Evolutionary conservation across 2,329 filamentous ascomycete genomes (phyloP).

Genomic region (Cadophora sp.): DNA sequence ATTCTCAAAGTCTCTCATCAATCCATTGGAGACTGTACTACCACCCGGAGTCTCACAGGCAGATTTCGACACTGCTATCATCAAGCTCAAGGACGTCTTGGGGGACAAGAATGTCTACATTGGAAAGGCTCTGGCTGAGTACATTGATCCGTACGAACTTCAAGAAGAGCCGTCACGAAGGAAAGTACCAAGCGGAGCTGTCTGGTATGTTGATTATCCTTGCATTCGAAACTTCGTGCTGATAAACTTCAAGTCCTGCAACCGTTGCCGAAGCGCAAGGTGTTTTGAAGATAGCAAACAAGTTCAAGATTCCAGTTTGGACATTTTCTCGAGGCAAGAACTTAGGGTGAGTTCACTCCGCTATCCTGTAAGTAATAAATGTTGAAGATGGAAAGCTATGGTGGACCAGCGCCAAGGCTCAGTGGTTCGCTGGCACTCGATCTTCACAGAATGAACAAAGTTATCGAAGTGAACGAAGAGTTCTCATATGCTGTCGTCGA

Average conservation of each 20-base stretch:
- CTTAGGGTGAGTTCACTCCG: background rate
- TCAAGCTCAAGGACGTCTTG: background rate
- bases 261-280: slow-evolving; percentile 44
- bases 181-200: background rate
- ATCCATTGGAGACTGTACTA: background rate
- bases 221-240: background rate
- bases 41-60: background rate
- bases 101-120: background rate
- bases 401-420: slow-evolving; percentile 25
- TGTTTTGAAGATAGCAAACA: slow-evolving; percentile 46
- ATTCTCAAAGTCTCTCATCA: background rate
- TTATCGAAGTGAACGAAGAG: slow-evolving; percentile 45
- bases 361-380: background rate
- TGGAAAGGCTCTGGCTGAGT: background rate
- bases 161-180: background rate
- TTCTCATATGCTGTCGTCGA: slow-evolving; percentile 47
- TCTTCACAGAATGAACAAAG: slow-evolving; percentile 46
- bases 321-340: slow-evolving; percentile 50
- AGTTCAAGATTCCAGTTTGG: slow-evolving; percentile 45
- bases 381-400: slow-evolving; percentile 15
- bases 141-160: background rate
- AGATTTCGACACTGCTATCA: background rate
- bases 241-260: slow-evolving; percentile 41
- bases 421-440: slow-evolving; percentile 43
- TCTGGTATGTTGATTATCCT: background rate